A percentile compares a stretch with the other conserved stretches of the same genome.
These are phyloP conservation scores for Pseudozyma thailandica DNA, from an alignment of 1,284 basidiomycete species.

Conservation along the genomic window DNA sequence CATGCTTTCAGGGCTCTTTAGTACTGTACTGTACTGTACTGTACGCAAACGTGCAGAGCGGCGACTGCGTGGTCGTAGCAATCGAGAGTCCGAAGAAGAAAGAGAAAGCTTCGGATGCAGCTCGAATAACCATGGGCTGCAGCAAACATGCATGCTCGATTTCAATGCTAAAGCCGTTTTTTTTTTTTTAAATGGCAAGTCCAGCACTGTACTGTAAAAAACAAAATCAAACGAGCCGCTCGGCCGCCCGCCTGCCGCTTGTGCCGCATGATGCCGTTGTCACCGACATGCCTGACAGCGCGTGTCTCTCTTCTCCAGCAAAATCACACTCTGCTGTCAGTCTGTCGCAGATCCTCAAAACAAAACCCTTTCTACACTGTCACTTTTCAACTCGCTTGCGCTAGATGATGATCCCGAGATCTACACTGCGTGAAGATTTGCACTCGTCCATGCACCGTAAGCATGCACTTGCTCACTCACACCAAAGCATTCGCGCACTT, in stretches of 20 bases:
- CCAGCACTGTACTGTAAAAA: too few species aligned
- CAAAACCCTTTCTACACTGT: background rate
- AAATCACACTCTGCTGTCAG: too few species aligned
- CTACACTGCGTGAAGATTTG: background rate
- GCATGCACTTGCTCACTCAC: too few species aligned
- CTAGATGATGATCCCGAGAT: slow-evolving; percentile 2
- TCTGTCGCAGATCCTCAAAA: slow-evolving; percentile 12
- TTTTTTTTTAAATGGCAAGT: background rate
- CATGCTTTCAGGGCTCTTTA: too few species aligned
- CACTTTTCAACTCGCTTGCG: slow-evolving; percentile 4
- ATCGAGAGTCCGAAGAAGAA: background rate
- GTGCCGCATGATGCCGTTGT: slow-evolving; percentile 16
- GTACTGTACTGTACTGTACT: slow-evolving; percentile 1
- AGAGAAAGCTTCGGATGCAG: slow-evolving; percentile 26
- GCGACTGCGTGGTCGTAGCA: background rate
- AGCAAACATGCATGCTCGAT: too few species aligned
- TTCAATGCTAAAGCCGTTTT: background rate
- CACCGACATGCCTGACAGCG: slow-evolving; percentile 14
- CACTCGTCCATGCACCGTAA: background rate
- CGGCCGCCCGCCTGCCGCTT: slow-evolving; percentile 18
- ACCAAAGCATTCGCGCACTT: background rate
- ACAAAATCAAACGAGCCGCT: slow-evolving; percentile 5
- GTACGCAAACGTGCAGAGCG: background rate
- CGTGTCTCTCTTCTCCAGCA: background rate
- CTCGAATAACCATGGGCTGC: background rate